Evolutionary conservation across 345 rosid species (phyloP).

Genomic region (Turnera subulata): DNA sequence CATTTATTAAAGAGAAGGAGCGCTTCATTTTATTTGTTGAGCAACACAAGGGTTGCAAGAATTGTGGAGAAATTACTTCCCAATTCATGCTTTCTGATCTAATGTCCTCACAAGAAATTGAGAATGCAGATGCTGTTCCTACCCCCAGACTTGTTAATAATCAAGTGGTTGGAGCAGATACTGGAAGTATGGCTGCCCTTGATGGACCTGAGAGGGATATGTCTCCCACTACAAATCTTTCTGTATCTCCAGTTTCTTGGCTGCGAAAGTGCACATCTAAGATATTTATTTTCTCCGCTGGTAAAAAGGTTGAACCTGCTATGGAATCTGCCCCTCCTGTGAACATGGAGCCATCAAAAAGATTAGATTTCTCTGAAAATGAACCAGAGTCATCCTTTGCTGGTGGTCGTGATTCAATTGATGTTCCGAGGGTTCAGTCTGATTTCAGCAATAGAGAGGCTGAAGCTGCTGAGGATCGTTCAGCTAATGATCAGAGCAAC

Average conservation of each 20-base stretch:
- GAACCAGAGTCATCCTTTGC: slow-evolving; percentile 44
- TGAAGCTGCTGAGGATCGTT: slow-evolving; percentile 39
- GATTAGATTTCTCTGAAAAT: slow-evolving; percentile 23
- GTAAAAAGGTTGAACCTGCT: slow-evolving; percentile 41
- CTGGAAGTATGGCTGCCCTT: slow-evolving; percentile 19
- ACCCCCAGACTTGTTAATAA: slow-evolving; percentile 36
- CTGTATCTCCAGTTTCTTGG: slow-evolving; percentile 63
- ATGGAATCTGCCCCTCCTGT: slow-evolving; percentile 25
- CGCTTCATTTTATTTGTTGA: slow-evolving; percentile 74
- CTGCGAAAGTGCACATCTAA: slow-evolving; percentile 79
- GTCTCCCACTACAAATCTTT: slow-evolving; percentile 33
- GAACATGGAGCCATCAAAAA: slow-evolving; percentile 33
- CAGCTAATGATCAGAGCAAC: slow-evolving; percentile 51
- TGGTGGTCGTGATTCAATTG: slow-evolving; percentile 35
- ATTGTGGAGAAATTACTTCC: slow-evolving; percentile 62
- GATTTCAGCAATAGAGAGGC: slow-evolving; percentile 40
- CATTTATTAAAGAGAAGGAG: slow-evolving; percentile 69
- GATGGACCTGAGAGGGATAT: slow-evolving; percentile 28
- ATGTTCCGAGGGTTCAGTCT: slow-evolving; percentile 40
- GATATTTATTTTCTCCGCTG: slow-evolving; percentile 70
- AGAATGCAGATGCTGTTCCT: slow-evolving; percentile 42
- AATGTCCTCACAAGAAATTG: slow-evolving; percentile 47
- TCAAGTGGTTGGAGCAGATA: slow-evolving; percentile 24
- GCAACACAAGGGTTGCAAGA: slow-evolving; percentile 59
- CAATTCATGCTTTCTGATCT: slow-evolving; percentile 73